Evolutionary conservation across 257 asterid genomes (phyloP).

Genomic region (Echium plantagineum): DNA sequence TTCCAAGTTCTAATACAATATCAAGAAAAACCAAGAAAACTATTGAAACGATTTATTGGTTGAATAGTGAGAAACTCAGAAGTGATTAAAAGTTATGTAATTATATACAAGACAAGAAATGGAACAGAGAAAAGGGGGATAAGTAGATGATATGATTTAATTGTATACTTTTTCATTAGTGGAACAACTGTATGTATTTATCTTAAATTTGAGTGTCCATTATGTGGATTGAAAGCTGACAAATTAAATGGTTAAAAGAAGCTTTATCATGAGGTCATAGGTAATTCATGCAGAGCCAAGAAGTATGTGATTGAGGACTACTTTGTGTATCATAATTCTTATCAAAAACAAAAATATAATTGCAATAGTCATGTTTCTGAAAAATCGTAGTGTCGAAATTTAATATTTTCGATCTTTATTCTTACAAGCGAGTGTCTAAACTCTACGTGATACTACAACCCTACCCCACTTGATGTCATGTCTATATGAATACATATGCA

Average conservation of each 20-base stretch:
- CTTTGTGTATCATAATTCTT: too few species aligned
- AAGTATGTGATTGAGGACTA: conserved; percentile 1
- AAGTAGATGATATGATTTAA: background rate
- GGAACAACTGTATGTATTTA: background rate
- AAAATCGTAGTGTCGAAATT: too few species aligned
- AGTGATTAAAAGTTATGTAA: background rate
- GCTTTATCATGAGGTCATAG: background rate
- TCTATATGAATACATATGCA: background rate
- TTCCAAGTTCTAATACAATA: background rate
- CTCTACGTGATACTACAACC: too few species aligned
- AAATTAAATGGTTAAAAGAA: conserved; percentile 6
- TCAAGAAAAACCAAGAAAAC: background rate
- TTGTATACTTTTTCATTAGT: conserved; percentile 3
- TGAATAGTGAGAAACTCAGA: background rate
- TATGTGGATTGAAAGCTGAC: conserved; percentile 20
- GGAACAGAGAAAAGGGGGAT: conserved; percentile 7
- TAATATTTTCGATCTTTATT: too few species aligned
- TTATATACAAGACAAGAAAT: conserved; percentile 4
- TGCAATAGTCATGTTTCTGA: too few species aligned
- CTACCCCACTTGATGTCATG: background rate
- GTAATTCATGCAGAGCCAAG: background rate
- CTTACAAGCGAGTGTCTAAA: too few species aligned
- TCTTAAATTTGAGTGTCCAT: conserved; percentile 4
- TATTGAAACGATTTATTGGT: background rate
- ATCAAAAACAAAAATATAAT: too few species aligned